Evolutionary conservation across 2,329 filamentous ascomycete genomes (phyloP).

Genomic region (Thermothelomyces thermophilus): DNA sequence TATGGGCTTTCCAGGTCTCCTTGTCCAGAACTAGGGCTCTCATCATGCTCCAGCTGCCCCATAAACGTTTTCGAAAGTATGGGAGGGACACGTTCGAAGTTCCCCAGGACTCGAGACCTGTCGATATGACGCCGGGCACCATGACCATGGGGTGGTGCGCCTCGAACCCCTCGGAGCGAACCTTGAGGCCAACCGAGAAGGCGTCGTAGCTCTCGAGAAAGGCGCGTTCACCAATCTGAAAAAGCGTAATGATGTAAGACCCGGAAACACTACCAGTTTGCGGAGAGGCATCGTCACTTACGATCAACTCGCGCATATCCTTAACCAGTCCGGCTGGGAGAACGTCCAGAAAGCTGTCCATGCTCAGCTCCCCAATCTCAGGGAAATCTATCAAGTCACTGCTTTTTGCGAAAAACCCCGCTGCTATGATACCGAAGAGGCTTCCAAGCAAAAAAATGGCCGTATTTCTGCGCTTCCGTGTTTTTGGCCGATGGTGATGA

Average conservation of each 20-base stretch:
- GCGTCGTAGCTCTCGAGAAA: constrained; percentile 81
- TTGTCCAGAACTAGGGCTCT: constrained; percentile 87
- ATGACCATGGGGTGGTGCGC: constrained; percentile 90
- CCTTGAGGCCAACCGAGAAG: constrained; percentile 82
- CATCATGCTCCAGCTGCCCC: constrained; percentile 99
- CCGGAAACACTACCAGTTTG: neutral
- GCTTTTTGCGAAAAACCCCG: constrained; percentile 81
- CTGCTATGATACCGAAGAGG: constrained; percentile 81
- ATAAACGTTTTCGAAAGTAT: constrained; percentile 90
- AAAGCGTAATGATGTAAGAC: constrained; percentile 10
- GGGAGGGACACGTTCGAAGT: constrained; percentile 76
- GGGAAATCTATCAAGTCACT: constrained; percentile 84
- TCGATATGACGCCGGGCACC: constrained; percentile 96
- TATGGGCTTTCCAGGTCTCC: constrained; percentile 87
- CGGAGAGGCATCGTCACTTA: constrained; percentile 37
- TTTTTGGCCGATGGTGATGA: constrained; percentile 40
- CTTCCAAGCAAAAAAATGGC: constrained; percentile 85
- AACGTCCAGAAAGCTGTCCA: constrained; percentile 81
- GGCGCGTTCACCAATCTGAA: constrained; percentile 75
- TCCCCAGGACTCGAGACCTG: constrained; percentile 93
- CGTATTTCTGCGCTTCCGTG: constrained; percentile 66
- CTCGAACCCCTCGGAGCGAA: constrained; percentile 69
- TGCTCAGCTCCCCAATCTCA: constrained; percentile 63
- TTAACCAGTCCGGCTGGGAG: constrained; percentile 78
- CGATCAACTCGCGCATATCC: constrained; percentile 80